Evolutionary conservation across 2,329 filamentous ascomycete species (phyloP), one percentile per base, ranked within the genome.

Genomic region (Aspergillus texensis): DNA sequence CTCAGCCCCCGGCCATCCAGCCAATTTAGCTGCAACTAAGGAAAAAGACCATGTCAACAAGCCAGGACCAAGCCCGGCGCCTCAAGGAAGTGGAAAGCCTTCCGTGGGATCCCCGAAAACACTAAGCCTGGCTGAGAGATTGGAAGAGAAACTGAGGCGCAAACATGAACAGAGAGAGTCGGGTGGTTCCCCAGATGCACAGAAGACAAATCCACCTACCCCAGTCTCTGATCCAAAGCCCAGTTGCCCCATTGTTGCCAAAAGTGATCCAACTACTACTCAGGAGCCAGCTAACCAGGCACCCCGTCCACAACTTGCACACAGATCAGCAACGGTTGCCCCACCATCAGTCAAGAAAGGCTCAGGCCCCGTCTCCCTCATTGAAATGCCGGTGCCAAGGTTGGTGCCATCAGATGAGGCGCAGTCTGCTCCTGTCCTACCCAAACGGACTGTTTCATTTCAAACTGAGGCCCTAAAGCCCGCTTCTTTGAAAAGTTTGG

Each of bases 131-230:
- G 74, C 48, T 8, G 48, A 52, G 30, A 52, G 28, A 10, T n/a
- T 32, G 28, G 48, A 61, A 26, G 74, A 76, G 64, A 78, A 77
- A 52, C 67, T 77, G 19, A 68, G 71, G 30, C 67, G 66, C 36
- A 71, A 74, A 53, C 74, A 74, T 39, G 71, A 75, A 50, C 67
- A 63, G 30, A 69, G 70, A 41, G 72, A 72, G 10, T 57, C 65
- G 9, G 34, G 66, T 61, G 9, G 58, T 61, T 32, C 30, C 63
- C 60, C 58, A 39, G 26, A 43, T 34, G 57, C 28, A 19, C 63
- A 62, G 28, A 41, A 62, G n/a, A 28, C 32, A 26, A 28, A 39
- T 46, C 30, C 50, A 43, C 28, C 56, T n/a, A 26, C 36, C 26
- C 54, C 58, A 24, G 41, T 48, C 54, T 41, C 21, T 21, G 32